Base-by-base conservation (phyloP, 2,329 filamentous ascomycete species). In the Penicillium sp. region DNA sequence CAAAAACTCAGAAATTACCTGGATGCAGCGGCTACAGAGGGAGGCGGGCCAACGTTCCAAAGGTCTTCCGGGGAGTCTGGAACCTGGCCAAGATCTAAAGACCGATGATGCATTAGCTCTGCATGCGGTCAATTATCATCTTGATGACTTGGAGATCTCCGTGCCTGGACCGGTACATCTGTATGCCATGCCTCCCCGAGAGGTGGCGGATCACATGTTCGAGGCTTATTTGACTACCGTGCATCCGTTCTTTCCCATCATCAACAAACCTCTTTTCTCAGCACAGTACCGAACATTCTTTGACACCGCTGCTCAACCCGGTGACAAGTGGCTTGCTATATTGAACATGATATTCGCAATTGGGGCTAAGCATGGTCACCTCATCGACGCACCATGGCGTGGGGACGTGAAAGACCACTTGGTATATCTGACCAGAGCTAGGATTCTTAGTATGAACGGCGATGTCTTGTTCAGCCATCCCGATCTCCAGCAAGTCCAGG, bases 321-420 rank as follows among this genome's bases (percentile, higher is more conserved):
- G 71, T 4, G 71, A 73, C 50, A 75, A 73, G 52, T 77, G 74
- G 74, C 65, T 78, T 40, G 75, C 77, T 16, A 77, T 77, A 25
- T 59, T 79, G 55, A 78, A 79, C 50, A 65, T 78, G 64, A 76
- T 79, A 3, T 78, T 79, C 50, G 77, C 77, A 30, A 77, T 79
- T 46, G 68, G 69, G 5, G 72, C 76, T 28, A 73, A 74, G 52
- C 74, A 78, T 61, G 71, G 75, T 11, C 74, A 77, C 50, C 66
- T 78, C 5, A 68, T 70, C 35, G 69, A 77, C 54, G 74, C 75
- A 12, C 65, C 74, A 5, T 78, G 75, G 76, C 64, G 65, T 48
- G 74, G 73, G 4, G 70, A 77, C 57, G 68, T 72, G 26, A 67
- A 71, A 28, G 77, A 78, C 56, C 76, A 79, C 59, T 63, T 78